Evolutionary conservation across 176 grass and related monocot species (phyloP).

Genomic region (Paspalum notatum): DNA sequence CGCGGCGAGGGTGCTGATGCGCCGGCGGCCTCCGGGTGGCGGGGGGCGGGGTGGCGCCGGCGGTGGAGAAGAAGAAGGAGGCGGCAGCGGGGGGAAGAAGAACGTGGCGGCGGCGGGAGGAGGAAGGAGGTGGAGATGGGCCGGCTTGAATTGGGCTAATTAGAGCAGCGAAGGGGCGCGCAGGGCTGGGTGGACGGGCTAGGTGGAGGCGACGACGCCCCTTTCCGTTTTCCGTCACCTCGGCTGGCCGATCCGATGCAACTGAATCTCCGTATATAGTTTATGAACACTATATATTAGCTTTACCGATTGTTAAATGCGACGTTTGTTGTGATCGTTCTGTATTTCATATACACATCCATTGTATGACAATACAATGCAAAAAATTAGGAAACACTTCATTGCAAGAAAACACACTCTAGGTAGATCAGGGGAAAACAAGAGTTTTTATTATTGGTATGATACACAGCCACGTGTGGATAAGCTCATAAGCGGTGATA

Average conservation of each 20-base stretch:
- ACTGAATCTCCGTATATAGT: conserved; percentile 24
- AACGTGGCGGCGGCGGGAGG: no score
- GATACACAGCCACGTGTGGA: conserved; percentile 16
- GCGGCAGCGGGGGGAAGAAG: no score
- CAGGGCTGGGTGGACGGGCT: no score
- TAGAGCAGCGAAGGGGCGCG: no score
- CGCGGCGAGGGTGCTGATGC: no score
- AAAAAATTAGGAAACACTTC: neutral
- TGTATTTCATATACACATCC: neutral
- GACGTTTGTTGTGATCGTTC: neutral
- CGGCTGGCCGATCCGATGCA: neutral
- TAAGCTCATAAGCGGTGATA: conserved; percentile 31
- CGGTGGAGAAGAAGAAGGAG: no score
- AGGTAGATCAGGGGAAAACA: conserved; percentile 14
- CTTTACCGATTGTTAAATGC: conserved; percentile 24
- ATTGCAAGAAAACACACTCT: neutral
- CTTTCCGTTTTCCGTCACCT: no score
- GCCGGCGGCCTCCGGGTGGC: no score
- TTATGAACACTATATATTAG: conserved; percentile 21
- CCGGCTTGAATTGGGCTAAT: no score
- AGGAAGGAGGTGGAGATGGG: no score
- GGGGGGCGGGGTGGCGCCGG: no score
- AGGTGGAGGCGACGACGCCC: no score
- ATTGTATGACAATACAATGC: neutral
- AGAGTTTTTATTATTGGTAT: neutral